Evolutionary conservation across 148 eudicot species (phyloP).

Genomic region (Chenopodium formosanum): DNA sequence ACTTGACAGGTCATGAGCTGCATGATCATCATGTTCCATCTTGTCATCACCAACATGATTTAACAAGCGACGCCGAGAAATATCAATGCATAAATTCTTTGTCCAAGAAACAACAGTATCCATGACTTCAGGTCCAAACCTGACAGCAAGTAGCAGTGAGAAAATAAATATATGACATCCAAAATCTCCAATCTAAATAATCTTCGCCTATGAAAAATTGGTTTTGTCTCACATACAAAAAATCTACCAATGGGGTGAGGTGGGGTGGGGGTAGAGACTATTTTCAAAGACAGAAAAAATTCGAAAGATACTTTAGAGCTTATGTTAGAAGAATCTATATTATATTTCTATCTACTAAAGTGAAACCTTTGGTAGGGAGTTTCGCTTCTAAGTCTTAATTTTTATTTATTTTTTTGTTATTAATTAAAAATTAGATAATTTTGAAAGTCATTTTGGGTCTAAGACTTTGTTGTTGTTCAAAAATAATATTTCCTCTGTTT

Average conservation of each 20-base stretch:
- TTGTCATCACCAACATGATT: constrained; percentile 47
- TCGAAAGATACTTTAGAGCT: not conserved
- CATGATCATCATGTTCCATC: constrained; percentile 39
- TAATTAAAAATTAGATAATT: too few species aligned
- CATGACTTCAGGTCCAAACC: constrained; percentile 99
- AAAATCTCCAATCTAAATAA: not conserved
- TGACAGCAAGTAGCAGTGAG: constrained; percentile 15
- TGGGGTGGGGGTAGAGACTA: not conserved
- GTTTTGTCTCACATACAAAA: not conserved
- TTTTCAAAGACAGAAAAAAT: not conserved
- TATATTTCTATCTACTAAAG: too few species aligned
- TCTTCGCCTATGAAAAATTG: too few species aligned
- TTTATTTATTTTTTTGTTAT: too few species aligned
- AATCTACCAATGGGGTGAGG: not conserved
- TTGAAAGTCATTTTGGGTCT: too few species aligned
- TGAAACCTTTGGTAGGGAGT: too few species aligned
- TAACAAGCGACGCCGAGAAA: constrained; percentile 49
- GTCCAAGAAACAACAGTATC: constrained; percentile 93
- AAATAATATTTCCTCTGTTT: too few species aligned
- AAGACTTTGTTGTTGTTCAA: too few species aligned
- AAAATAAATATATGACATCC: not conserved
- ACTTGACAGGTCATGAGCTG: constrained; percentile 48
- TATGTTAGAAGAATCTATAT: not conserved
- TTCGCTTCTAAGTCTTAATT: too few species aligned
- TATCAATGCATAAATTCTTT: constrained; percentile 63